phyloP scores from a whole-genome alignment of 768 basidiomycete genomes.

The Xerocomellus chrysenteron region DNA sequence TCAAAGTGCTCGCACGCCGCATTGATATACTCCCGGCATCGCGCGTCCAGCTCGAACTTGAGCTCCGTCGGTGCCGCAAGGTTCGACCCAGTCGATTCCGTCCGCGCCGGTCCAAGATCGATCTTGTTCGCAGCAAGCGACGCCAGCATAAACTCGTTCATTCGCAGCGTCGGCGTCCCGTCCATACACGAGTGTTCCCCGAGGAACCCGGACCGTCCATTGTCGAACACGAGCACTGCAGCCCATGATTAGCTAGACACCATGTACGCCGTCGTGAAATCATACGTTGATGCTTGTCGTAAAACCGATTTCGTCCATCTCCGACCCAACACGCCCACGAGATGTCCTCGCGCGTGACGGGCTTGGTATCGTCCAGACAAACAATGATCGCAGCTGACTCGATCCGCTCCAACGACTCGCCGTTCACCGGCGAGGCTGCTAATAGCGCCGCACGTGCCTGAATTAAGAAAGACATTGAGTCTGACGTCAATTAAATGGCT shows the following conservation, averaged over 20 bases:
- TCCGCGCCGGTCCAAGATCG: slow-evolving; percentile 61
- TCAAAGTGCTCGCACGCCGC: slow-evolving; percentile 70
- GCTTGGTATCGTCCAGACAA: slow-evolving; percentile 79
- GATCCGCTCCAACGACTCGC: slow-evolving; percentile 67
- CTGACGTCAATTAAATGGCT: neutral
- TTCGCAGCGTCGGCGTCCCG: slow-evolving; percentile 89
- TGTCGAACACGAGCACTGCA: slow-evolving; percentile 89
- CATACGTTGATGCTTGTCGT: slow-evolving; percentile 94
- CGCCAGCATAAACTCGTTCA: slow-evolving; percentile 92
- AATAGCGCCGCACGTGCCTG: slow-evolving; percentile 63
- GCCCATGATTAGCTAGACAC: slow-evolving; percentile 1
- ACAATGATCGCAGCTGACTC: slow-evolving; percentile 90
- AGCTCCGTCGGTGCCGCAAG: slow-evolving; percentile 67
- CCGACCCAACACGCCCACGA: slow-evolving; percentile 88
- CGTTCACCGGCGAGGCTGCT: slow-evolving; percentile 64
- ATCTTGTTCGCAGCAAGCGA: slow-evolving; percentile 70
- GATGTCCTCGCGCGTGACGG: slow-evolving; percentile 77
- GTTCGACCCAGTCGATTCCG: slow-evolving; percentile 32
- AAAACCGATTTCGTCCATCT: slow-evolving; percentile 88
- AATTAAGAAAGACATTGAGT: neutral
- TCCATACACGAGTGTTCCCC: slow-evolving; percentile 90
- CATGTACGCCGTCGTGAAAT: neutral
- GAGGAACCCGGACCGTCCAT: slow-evolving; percentile 91
- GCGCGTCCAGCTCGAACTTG: slow-evolving; percentile 61
- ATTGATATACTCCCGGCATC: slow-evolving; percentile 51